Conservation (phyloP, 345 rosid species). For the Zanthoxylum bungeanum region DNA sequence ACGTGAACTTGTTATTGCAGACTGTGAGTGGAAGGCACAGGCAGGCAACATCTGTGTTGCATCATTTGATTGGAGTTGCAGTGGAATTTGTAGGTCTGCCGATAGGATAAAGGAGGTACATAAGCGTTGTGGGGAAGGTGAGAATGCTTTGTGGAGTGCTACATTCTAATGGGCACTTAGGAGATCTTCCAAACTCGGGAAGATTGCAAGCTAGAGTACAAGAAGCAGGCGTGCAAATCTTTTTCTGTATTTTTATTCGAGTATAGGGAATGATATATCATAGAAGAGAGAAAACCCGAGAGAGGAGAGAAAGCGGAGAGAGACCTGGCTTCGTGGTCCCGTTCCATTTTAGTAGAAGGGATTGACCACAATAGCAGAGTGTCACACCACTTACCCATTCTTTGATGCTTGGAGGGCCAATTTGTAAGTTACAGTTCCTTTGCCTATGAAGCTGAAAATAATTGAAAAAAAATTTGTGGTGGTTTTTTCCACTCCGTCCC, state of each 20-base stretch:
- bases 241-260: slow-evolving; percentile 19
- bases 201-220: slow-evolving; percentile 6
- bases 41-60: slow-evolving; percentile 96
- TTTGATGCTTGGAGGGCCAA: slow-evolving; percentile 43
- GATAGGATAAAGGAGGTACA: slow-evolving; percentile 93
- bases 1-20: slow-evolving; percentile 34
- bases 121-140: slow-evolving; percentile 88
- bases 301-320: too few relatives aligned
- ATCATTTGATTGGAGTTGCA: slow-evolving; percentile 96
- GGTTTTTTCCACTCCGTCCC: slow-evolving; percentile 8
- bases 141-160: slow-evolving; percentile 84
- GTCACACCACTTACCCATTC: slow-evolving; percentile 29
- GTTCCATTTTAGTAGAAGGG: slow-evolving; percentile 33
- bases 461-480: slow-evolving; percentile 16
- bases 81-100: slow-evolving; percentile 89
- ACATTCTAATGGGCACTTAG: slow-evolving; percentile 35
- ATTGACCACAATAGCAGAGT: slow-evolving; percentile 14
- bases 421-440: slow-evolving; percentile 39
- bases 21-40: slow-evolving; percentile 97
- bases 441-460: slow-evolving; percentile 33
- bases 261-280: slow-evolving; percentile 24
- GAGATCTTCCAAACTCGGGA: slow-evolving; percentile 41
- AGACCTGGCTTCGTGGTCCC: slow-evolving; percentile 21
- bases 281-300: slow-evolving; percentile 22
- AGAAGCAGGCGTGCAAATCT: slow-evolving; percentile 14